Evolutionary conservation across 2,329 filamentous ascomycete species (phyloP), one percentile per base, ranked within the genome.

Genomic region (Claviceps spartinae): DNA sequence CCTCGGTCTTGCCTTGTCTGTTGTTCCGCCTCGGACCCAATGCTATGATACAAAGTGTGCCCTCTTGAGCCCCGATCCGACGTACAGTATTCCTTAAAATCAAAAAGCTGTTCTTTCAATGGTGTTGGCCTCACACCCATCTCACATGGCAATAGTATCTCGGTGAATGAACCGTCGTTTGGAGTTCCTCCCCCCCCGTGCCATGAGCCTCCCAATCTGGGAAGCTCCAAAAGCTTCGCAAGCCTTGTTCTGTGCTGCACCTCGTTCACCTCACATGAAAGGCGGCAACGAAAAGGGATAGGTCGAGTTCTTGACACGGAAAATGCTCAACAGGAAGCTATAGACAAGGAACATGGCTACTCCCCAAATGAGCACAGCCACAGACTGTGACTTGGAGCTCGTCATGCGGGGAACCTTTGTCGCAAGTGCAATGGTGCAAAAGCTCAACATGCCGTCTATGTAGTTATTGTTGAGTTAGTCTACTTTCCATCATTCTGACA

Each of bases 261-360:
- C 7, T 22, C 22, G 13, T 16, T 16, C 7, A 44, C 8, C 22
- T 26, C 68, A 82, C 70, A 82, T 75, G 69, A 98, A 97, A 11
- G 93, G 93, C 52, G 93, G 93, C 55, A 98, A 77, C 63, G 83
- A 89, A 71, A 97, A 96, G 16, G 90, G 90, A 69, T 98, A 98
- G 24, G 88, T 88, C 37, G 83, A 82, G 65, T 97, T 98, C 82
- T 98, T 98, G 61, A 86, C 75, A 61, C 90, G 82, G 78, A 98
- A 98, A 56, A 95, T 76, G 69, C 87, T 96, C 58, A 98, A 78
- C 57, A 98, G 75, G 71, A 95, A 93, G 72, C 90, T 95, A 75
- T 97, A 97, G 70, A 89, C 81, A 57, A 86, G 70, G 60, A 95
- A 82, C 52, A 96, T 70, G 34, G 93, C 72, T 46, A 73, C 79